Evolutionary conservation across 2,329 filamentous ascomycete genomes (phyloP), one percentile per base, ranked within the genome.

Genomic region (Calonectria hongkongensis): DNA sequence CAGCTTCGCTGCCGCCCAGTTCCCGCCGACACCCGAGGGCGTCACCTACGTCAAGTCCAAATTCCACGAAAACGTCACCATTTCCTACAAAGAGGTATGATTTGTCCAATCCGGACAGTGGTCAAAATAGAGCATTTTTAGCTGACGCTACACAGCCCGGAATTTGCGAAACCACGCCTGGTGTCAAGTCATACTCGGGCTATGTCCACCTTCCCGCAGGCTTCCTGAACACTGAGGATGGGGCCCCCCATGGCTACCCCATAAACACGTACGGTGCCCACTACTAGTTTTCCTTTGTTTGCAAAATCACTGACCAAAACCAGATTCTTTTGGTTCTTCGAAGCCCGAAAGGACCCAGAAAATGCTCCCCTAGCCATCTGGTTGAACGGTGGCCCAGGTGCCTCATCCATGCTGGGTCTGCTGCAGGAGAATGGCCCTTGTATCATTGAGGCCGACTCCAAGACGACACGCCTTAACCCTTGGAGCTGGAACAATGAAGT

Each of bases 401-500:
- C 85, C 50, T 78, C 76, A 15, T 78, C 77, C 15, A 68, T 79
- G 74, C 73, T 75, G 50, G 77, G 76, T 1, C 51, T 79, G 2
- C 72, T 77, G 25, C 65, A 73, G 21, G 75, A 77, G 60, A 86
- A 88, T 69, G 92, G 92, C 8, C 87, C 86, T 18, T 90, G 85
- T 78, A 82, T 88, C 74, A 81, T 89, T 36, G 81, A 88, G 66
- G 80, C 87, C 73, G 83, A 88, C 64, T 86, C 85, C 48, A 87
- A 89, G 68, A 86, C 87, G 30, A 92, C 90, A 0, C 83, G 86
- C 28, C 85, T 88, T 27, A 88, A 91, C 70, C 86, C 89, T 66
- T 93, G 90, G 89, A 90, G 91, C 48, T 94, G 91, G 92, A 92
- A 93, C 81, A 87, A 83, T 43, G 82, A 84, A 66, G 85, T 85